A percentile compares a stretch with the other conserved stretches of the same genome.
Evolutionary conservation across 768 basidiomycete species (phyloP).

Genomic region (Inosperma sp.): DNA sequence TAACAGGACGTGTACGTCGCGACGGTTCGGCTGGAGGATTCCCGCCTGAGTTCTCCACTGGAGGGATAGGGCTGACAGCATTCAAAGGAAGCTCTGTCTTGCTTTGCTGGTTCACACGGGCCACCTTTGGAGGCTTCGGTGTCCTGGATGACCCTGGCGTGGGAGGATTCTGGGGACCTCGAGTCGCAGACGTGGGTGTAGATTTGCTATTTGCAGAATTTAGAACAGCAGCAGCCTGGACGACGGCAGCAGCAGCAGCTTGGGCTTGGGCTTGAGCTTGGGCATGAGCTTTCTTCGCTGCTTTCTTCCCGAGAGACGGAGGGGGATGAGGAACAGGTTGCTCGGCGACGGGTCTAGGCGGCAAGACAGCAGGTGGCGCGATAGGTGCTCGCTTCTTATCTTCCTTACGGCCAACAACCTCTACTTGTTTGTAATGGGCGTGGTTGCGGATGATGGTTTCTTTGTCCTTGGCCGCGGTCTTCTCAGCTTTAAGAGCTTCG

Average conservation of each 20-base stretch:
- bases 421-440: conserved; percentile 54
- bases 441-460: conserved; percentile 69
- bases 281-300: conserved; percentile 14
- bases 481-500: conserved; percentile 87
- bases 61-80: conserved; percentile 1
- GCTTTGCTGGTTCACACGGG: conserved; percentile 7
- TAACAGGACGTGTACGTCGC: conserved; percentile 51
- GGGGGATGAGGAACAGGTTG: conserved; percentile 4
- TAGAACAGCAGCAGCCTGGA: conserved; percentile 9
- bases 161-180: conserved; percentile 7
- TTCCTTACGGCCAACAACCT: conserved; percentile 31
- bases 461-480: conserved; percentile 65
- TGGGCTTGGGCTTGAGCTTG: conserved; percentile 3
- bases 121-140: conserved; percentile 13
- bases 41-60: conserved; percentile 18
- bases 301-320: conserved; percentile 13
- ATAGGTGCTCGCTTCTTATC: conserved; percentile 28
- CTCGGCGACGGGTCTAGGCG: conserved; percentile 17
- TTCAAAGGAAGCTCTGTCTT: conserved; percentile 10
- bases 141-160: conserved; percentile 9
- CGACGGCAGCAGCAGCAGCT: not conserved
- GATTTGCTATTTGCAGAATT: no score
- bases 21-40: conserved; percentile 18
- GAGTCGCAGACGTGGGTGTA: no score
- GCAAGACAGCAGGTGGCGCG: conserved; percentile 2